Base-by-base conservation (phyloP, 75 land plant species). In the Pinus taeda region DNA sequence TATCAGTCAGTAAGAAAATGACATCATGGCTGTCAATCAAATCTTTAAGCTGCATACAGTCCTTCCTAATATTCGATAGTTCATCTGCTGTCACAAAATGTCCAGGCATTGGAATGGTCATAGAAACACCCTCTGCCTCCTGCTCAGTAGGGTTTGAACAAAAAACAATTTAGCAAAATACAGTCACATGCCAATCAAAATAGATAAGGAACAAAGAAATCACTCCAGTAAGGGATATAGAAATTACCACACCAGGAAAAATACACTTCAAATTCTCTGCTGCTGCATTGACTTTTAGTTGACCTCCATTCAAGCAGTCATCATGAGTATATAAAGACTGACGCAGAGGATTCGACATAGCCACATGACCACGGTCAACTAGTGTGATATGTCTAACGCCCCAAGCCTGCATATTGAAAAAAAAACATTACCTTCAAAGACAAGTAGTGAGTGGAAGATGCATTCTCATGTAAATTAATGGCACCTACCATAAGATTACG, bases 61-160 rank as follows among this genome's bases (percentile, higher is more conserved):
- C 90, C 26, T 93, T 85, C 81, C 85, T 76, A 6, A 91, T 85
- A 57, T 79, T 81, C 14, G 73, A 62, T 72, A 76, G 84, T 78
- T 90, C 89, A 26, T 85, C 80, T 49, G 53, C 60, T 57, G 90
- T 60, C 4, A 91, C 88, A 33, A 88, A 84, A 82, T 97, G 99
- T 1, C 99, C 99, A 74, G 98, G 98, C 99, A 97, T 97, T 57
- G 99, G 99, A 76, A 97, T 97, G 6, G 93, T 72, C 84, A 95
- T 77, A 1, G 76, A 80, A 81, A 94, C 73, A 37, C 96, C 94
- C 59, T 85, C 83, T n/a, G 99, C 94, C 76, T 91, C 90, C 99
- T 97, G 78, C 70, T 57, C 79, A 80, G 29, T 45, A 73, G 36
- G 61, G 26, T 62, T 21, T 6, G 15, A 4, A 82, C 14, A 13